Conservation (phyloP, 768 basidiomycete genomes). For the Auriscalpium vulgare region DNA sequence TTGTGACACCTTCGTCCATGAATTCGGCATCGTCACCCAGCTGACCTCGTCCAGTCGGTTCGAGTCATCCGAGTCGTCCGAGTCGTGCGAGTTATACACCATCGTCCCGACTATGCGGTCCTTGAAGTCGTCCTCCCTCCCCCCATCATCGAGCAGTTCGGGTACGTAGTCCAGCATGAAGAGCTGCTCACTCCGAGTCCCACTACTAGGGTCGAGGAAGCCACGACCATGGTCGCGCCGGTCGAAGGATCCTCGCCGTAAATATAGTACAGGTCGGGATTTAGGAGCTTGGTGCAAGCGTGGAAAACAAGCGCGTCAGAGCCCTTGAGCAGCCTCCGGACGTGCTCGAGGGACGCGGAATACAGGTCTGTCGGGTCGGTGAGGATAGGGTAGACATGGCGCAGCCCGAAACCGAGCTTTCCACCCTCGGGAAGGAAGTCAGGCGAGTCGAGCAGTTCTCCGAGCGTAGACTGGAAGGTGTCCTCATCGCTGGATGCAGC, state of each 20-base stretch:
- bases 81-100: neutral
- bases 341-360: neutral
- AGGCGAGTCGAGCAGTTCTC: slow-evolving; percentile 23
- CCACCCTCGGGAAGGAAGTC: slow-evolving; percentile 33
- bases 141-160: no score
- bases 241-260: neutral
- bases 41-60: neutral
- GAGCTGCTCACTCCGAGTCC: no score
- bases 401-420: slow-evolving; percentile 31
- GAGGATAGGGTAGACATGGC: slow-evolving; percentile 28
- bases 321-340: slow-evolving; percentile 2
- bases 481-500: slow-evolving; percentile 1
- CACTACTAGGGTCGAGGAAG: no score
- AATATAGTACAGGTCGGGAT: neutral
- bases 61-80: no score
- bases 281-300: neutral
- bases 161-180: no score
- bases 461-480: slow-evolving; percentile 11
- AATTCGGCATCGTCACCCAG: neutral
- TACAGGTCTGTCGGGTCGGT: neutral
- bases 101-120: neutral
- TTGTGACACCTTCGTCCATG: neutral
- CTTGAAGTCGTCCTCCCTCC: neutral
- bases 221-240: no score
- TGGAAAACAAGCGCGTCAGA: neutral